A percentile compares a stretch with the other conserved stretches of the same genome.
phyloP scores from a whole-genome alignment of 495 filamentous ascomycete species.

The Hypoxylon trugodes region DNA sequence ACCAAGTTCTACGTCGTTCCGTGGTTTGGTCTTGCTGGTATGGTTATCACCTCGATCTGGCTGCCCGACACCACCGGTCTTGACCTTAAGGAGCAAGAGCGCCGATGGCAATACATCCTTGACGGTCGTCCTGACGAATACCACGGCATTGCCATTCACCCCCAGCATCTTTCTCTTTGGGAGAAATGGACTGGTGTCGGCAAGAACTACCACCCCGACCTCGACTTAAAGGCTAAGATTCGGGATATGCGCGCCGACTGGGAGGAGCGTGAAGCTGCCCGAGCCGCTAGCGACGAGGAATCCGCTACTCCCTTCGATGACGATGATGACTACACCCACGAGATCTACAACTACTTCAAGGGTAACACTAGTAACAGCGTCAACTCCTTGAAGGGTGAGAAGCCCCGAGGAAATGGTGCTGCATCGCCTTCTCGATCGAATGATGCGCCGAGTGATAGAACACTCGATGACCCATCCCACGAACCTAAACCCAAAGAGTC shows the following conservation, averaged over 20 bases:
- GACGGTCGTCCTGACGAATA: conserved; percentile 78
- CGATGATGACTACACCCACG: conserved; percentile 53
- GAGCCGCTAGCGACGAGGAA: conserved; percentile 34
- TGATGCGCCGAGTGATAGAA: conserved; percentile 16
- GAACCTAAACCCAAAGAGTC: conserved; percentile 3
- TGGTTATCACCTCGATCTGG: conserved; percentile 79
- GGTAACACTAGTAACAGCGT: conserved; percentile 32
- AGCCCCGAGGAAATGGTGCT: conserved; percentile 20
- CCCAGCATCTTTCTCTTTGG: conserved; percentile 82
- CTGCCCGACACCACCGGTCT: conserved; percentile 92
- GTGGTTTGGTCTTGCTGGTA: conserved; percentile 88
- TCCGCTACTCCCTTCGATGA: conserved; percentile 39
- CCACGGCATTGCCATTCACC: conserved; percentile 87
- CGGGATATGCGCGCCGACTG: conserved; percentile 72
- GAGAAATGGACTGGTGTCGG: conserved; percentile 75
- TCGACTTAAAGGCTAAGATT: conserved; percentile 81
- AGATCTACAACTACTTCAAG: conserved; percentile 55
- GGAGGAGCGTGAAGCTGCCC: conserved; percentile 41
- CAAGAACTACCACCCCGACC: conserved; percentile 79
- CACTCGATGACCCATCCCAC: conserved; percentile 5
- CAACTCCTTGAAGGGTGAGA: conserved; percentile 35
- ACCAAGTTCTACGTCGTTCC: conserved; percentile 87
- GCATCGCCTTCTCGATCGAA: conserved; percentile 17
- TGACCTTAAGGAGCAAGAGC: conserved; percentile 93
- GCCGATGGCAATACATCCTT: conserved; percentile 82